Conservation (phyloP, 73 alveolate species). For the Stentor roeselii region DNA sequence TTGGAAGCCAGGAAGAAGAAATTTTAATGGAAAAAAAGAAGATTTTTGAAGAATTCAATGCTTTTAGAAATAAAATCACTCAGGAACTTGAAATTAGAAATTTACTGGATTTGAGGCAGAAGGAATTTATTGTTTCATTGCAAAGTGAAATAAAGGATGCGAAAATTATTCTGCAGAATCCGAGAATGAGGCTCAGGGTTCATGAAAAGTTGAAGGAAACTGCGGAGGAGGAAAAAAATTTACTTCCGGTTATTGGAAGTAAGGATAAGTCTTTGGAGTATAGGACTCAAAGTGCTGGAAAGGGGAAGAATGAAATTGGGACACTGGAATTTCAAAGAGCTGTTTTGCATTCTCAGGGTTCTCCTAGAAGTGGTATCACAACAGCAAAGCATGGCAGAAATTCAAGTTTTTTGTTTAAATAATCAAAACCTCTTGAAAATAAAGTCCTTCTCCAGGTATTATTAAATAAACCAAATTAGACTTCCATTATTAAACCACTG, state of each 20-base stretch:
- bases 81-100: not conserved
- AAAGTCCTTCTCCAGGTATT: no score
- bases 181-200: constrained; percentile 9
- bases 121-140: not conserved
- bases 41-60: not conserved
- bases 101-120: not conserved
- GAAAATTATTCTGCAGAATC: constrained; percentile 6
- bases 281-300: not conserved
- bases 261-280: not conserved
- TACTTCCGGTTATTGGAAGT: not conserved
- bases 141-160: constrained; percentile 14
- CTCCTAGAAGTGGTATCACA: no score
- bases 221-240: not conserved
- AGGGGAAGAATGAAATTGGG: not conserved
- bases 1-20: not conserved
- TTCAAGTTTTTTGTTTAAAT: no score
- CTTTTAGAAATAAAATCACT: not conserved
- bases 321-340: no score
- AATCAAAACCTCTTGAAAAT: no score
- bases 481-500: no score
- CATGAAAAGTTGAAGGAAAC: not conserved
- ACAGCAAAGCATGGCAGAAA: no score
- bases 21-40: not conserved
- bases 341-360: no score
- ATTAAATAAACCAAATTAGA: no score